These are phyloP conservation scores for Beta corolliflora DNA, from an alignment of 179 eudicot species.

Conservation along the genomic window DNA sequence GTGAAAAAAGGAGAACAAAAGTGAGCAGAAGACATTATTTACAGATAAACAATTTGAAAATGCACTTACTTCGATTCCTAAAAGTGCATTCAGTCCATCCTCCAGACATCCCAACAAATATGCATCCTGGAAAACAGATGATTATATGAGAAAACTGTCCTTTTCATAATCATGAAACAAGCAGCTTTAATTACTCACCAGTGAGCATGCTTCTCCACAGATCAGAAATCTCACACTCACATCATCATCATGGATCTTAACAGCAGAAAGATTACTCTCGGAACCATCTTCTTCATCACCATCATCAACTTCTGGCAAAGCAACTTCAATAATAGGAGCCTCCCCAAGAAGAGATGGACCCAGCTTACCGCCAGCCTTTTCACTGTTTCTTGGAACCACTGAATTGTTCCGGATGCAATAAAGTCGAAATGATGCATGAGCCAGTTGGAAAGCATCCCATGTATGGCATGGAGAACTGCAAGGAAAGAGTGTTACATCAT, in stretches of 20 bases:
- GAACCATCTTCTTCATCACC: constrained; percentile 70
- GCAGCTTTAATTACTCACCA: constrained; percentile 51
- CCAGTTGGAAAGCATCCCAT: constrained; percentile 95
- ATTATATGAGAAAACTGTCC: constrained; percentile 17
- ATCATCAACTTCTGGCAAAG: constrained; percentile 58
- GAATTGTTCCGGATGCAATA: constrained; percentile 67
- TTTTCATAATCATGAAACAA: constrained; percentile 17
- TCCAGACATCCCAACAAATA: constrained; percentile 70
- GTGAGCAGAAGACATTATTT: not conserved
- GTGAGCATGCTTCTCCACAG: constrained; percentile 65
- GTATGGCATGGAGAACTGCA: constrained; percentile 90
- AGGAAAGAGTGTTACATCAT: constrained; percentile 17
- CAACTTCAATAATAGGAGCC: constrained; percentile 68
- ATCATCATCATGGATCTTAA: constrained; percentile 88
- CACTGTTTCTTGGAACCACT: constrained; percentile 47
- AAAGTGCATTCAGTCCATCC: constrained; percentile 92
- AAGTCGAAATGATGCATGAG: constrained; percentile 82
- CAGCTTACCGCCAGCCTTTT: constrained; percentile 41
- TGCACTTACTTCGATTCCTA: constrained; percentile 87
- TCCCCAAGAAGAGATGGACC: constrained; percentile 89
- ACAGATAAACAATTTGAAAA: not conserved
- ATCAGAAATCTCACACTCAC: constrained; percentile 72
- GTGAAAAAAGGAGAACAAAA: not conserved
- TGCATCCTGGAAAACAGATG: constrained; percentile 62
- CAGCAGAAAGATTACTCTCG: constrained; percentile 59